Evolutionary conservation across 2,329 filamentous ascomycete species (phyloP), one percentile per base, ranked within the genome.

Genomic region (Fusarium sp.): DNA sequence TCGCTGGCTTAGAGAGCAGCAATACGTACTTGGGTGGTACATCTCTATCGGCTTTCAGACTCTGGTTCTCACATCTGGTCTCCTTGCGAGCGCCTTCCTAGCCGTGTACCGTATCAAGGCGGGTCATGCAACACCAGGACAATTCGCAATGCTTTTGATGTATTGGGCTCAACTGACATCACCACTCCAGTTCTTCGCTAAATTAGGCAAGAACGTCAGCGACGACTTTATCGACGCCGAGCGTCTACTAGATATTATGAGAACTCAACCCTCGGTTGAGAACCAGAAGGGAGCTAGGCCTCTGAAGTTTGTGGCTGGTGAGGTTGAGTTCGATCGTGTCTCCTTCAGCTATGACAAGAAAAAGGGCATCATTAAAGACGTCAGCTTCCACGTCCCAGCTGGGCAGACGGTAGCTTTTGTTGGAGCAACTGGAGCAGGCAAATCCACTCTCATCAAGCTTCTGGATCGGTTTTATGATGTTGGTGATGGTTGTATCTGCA

Each of bases 111-210:
- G 92, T 66, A 90, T 94, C 55, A 89, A 85, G 3, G 84, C 83
- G n/a, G 86, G 85, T 2, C 79, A 85, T 53, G 86, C 87, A 6
- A 87, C 87, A 7, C 82, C 91, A 13, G 91, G 91, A 57, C 85
- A 91, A 68, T 93, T 94, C 71, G 88, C 92, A 57, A 88, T 90
- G 79, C 82, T 94, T 17, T 80, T 93, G 63, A 91, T 90, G 54
- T 94, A 93, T 77, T 92, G 92, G 90, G 86, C 87, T 18, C 91
- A 93, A 74, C 83, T 94, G 38, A 91, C 91, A 44, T 86, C 87
- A 3, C 91, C 91, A 3, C 83, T 94, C 54, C 90, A 90, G 69
- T 93, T 92, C 78, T 93, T 94, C 74, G 85, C 87, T 8, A 80
- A 81, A 18, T 78, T 89, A 28, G 86, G 87, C 8, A 87, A 86